Base-by-base conservation (phyloP, 768 basidiomycete species). In the Amanita pallidorosea region DNA sequence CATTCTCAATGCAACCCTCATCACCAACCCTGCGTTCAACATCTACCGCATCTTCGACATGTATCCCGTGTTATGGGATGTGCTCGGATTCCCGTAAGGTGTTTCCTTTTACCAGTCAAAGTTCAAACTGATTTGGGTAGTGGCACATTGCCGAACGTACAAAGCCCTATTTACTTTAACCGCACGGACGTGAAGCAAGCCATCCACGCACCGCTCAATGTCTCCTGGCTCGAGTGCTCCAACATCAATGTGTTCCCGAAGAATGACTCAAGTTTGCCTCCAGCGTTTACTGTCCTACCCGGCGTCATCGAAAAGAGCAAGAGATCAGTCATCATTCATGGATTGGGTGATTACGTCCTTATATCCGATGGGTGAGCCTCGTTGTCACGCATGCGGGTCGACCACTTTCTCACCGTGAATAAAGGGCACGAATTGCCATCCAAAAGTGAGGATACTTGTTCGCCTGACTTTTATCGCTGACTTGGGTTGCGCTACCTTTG, bases 41-140 rank as follows among this genome's bases (percentile, higher is more conserved):
- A 72, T 86, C 6, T 89, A 88, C 60, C 76, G 82, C 18, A 84
- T 88, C 49, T 84, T 85, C 63, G 85, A 87, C 58, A 84, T 78
- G 56, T 85, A 69, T 63, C 86, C 85, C 0, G 70, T 83, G 37
- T 67, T 83, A 11, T 88, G 83, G 85, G 85, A 88, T 54, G 84
- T 87, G 5, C 80, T 88, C 27, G 85, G 85, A n/a, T 87, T 83
- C 73, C 85, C 85, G 79, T 84, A 57, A 31, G 78, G 61, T 1
- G 8, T n/a, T 36, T 38, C 0, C 33, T 33, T 31, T 33, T 38
- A 29, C 9, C n/a, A 31, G 17, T 48, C 4, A 58, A 20, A 15
- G n/a, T 20, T 15, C 6, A 5, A 17, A 20, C 18, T 35, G 8
- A 34, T 36, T 22, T 29, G 55, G 18, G n/a, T 57, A 82, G 80